Base-by-base conservation (phyloP, 2,329 filamentous ascomycete genomes). In the Alternaria arborescens region DNA sequence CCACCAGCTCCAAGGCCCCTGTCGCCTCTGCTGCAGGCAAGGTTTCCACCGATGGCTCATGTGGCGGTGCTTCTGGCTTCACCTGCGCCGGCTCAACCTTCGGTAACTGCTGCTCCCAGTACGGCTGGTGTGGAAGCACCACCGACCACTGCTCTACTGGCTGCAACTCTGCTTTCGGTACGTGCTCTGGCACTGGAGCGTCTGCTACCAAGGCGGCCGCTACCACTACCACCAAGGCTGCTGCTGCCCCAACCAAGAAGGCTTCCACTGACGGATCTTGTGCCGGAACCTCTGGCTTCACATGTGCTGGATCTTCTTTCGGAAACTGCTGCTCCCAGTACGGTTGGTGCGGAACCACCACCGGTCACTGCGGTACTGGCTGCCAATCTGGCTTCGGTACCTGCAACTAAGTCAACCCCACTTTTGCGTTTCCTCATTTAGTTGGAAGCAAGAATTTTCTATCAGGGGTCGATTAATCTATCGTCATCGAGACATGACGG, bases 61-160 rank as follows among this genome's bases (percentile, higher is more conserved):
- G 71, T 53, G 67, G 53, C 30, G 70, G 65, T 24, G 65, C 64
- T 5, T 56, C 36, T 18, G 65, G 65, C 6, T 68, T 56, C 65
- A 82, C 80, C 14, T 84, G 82, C 69, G 58, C 71, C 18, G 81
- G 81, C 20, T 80, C 78, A 53, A 52, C 69, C 4, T 83, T 80
- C 61, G 82, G 82, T 4, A 75, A 80, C 64, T 83, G 82, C 74
- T 84, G 82, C 74, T 80, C 77, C 11, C 69, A 70, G 55, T 77
- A 76, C 61, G 79, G 79, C 20, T 78, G 71, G 63, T 84, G 82
- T 57, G 75, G 75, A 18, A 66, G 68, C 18, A 73, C 70, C 12
- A 55, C 61, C 6, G 67, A 52, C 22, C 67, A 77, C 62, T 78
- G 76, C 62, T 70, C 62, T 22, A 68, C 66, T 14, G 74, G 74